These are phyloP conservation scores for Mediolabrus comicus DNA, from an alignment of 108 stramenopile genomes.

Conservation along the genomic window DNA sequence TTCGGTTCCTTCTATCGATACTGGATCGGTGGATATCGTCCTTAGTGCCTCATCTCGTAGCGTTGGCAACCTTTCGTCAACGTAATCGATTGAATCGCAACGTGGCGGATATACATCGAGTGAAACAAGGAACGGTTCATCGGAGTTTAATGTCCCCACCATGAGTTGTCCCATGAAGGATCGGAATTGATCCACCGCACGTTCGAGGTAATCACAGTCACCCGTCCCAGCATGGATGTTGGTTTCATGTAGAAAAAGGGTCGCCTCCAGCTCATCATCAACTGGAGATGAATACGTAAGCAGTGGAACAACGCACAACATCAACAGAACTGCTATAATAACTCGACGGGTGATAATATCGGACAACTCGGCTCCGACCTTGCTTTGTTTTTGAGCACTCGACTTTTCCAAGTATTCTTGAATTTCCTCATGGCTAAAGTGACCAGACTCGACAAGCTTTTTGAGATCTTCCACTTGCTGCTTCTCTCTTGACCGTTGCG, in stretches of 20 bases:
- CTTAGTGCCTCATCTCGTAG: slow-evolving; percentile 20
- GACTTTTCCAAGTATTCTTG: slow-evolving; percentile 46
- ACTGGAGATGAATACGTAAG: slow-evolving; percentile 48
- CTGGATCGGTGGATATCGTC: slow-evolving; percentile 29
- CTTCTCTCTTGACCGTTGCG: slow-evolving; percentile 46
- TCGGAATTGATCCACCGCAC: slow-evolving; percentile 22
- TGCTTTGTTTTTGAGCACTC: slow-evolving; percentile 47
- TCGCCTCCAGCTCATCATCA: slow-evolving; percentile 30
- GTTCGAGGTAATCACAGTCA: slow-evolving; percentile 41
- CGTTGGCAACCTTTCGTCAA: slow-evolving; percentile 7
- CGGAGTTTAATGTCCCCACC: slow-evolving; percentile 8
- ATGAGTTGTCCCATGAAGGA: slow-evolving; percentile 42
- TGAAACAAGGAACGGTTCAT: slow-evolving; percentile 37
- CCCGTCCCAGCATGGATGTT: slow-evolving; percentile 29
- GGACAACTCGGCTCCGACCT: slow-evolving; percentile 69
- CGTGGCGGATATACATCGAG: slow-evolving; percentile 36
- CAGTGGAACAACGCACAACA: slow-evolving; percentile 62
- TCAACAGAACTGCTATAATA: slow-evolving; percentile 58
- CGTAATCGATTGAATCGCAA: slow-evolving; percentile 35
- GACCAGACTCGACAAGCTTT: slow-evolving; percentile 47
- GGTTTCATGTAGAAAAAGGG: slow-evolving; percentile 31
- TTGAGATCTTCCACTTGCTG: slow-evolving; percentile 44
- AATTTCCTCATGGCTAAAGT: slow-evolving; percentile 45
- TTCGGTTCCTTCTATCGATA: slow-evolving; percentile 9
- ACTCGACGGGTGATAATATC: slow-evolving; percentile 75